phyloP scores from a whole-genome alignment of 352 stramenopile genomes.

The Phytophthora constricta region DNA sequence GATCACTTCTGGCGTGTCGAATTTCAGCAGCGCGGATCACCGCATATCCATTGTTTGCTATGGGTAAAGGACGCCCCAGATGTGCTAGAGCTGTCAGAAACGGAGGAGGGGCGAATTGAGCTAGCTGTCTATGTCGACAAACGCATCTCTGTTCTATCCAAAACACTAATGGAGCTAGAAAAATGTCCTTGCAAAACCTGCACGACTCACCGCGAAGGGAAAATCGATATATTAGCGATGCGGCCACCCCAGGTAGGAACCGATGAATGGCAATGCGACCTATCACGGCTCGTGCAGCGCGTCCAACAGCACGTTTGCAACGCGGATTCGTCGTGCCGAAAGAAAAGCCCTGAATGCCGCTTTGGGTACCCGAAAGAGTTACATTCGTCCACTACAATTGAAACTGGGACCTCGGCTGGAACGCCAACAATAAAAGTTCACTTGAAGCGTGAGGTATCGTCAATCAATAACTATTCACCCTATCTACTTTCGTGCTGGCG shows the following conservation, averaged over 20 bases:
- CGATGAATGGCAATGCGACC: background rate
- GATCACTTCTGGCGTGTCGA: slow-evolving; percentile 4
- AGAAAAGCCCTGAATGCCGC: background rate
- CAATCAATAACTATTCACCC: background rate
- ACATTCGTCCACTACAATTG: background rate
- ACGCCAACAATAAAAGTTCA: background rate
- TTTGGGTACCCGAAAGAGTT: background rate
- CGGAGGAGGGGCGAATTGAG: background rate
- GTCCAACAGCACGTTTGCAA: background rate
- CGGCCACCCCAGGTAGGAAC: background rate
- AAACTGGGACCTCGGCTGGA: background rate
- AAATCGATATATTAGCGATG: background rate
- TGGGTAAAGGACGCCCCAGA: background rate
- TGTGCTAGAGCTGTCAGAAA: background rate
- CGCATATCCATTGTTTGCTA: background rate
- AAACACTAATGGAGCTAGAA: background rate
- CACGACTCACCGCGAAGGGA: background rate
- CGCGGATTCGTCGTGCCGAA: background rate
- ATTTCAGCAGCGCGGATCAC: background rate
- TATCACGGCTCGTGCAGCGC: background rate
- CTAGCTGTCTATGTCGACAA: background rate
- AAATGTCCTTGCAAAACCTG: background rate
- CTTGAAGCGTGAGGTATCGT: background rate
- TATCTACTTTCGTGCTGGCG: background rate
- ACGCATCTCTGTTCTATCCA: background rate